Percentiles rank a stretch among this genome's conserved stretches.
Evolutionary conservation across 805 yeast species (phyloP).

Genomic region (Nakazawaea laoshanensis): DNA sequence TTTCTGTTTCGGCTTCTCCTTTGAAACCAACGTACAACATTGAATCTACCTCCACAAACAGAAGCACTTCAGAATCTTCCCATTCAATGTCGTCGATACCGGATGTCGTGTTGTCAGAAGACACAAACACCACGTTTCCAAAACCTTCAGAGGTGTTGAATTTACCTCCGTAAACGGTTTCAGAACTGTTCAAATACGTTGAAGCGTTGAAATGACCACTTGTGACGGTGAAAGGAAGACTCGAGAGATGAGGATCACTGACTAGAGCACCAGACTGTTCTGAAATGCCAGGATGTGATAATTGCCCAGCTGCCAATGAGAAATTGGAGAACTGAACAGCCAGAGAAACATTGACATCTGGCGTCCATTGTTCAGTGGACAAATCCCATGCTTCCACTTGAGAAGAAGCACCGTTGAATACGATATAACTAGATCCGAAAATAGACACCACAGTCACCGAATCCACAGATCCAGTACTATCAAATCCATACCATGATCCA

Average conservation of each 20-base stretch:
- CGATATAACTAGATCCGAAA: conserved; percentile 29
- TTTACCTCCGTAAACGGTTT: conserved; percentile 53
- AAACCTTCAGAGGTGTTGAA: conserved; percentile 22
- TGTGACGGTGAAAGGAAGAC: conserved; percentile 18
- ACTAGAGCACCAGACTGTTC: conserved; percentile 26
- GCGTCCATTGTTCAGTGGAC: conserved; percentile 26
- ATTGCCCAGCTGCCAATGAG: conserved; percentile 13
- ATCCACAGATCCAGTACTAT: conserved; percentile 16
- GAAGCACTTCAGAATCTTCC: conserved; percentile 15
- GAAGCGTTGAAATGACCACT: conserved; percentile 22
- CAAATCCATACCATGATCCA: conserved; percentile 35
- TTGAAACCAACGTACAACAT: conserved; percentile 38
- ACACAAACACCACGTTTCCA: conserved; percentile 16
- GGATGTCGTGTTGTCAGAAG: conserved; percentile 6
- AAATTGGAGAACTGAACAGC: conserved; percentile 13
- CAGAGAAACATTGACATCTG: conserved; percentile 22
- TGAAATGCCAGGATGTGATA: conserved; percentile 13
- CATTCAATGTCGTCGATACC: conserved; percentile 14
- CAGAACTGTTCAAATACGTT: conserved; percentile 36
- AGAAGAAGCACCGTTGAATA: conserved; percentile 24
- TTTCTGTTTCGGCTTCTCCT: conserved; percentile 21
- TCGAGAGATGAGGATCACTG: conserved; percentile 15
- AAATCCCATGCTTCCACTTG: conserved; percentile 32
- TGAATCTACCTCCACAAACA: conserved; percentile 27
- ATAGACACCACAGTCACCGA: conserved; percentile 20